A percentile compares a stretch with the other conserved stretches of the same genome.
phyloP scores from a whole-genome alignment of 306 rosid species.

The Urtica urens region DNA sequence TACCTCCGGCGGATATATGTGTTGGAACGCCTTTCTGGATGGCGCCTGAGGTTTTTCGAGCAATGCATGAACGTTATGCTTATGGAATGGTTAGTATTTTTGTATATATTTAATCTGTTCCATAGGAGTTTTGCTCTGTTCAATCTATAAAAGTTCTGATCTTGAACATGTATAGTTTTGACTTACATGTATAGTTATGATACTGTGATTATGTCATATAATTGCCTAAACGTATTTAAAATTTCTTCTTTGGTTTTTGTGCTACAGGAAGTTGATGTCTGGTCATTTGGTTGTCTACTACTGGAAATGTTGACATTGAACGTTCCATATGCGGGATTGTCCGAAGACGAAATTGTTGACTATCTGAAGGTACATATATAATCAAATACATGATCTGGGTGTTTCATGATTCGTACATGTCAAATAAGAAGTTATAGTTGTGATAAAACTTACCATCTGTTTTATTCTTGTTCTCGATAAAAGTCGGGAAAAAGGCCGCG shows the following conservation, averaged over 20 bases:
- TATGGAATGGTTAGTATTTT: conserved; percentile 75
- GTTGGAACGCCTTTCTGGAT: conserved; percentile 98
- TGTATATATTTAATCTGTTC: neutral
- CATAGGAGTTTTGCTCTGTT: neutral
- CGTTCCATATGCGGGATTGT: conserved; percentile 53
- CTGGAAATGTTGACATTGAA: conserved; percentile 67
- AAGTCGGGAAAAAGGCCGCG: conserved; percentile 59
- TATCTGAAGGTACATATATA: conserved; percentile 38
- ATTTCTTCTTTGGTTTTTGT: conserved; percentile 6
- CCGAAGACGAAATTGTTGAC: conserved; percentile 53
- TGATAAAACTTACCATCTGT: neutral
- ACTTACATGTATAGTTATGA: neutral
- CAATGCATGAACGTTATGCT: conserved; percentile 43
- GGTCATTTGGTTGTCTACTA: conserved; percentile 95
- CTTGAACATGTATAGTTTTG: neutral
- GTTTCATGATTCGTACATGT: too few relatives aligned
- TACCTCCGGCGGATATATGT: conserved; percentile 69
- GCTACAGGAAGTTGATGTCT: conserved; percentile 84
- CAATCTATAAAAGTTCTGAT: neutral
- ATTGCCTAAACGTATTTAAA: neutral
- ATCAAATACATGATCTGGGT: too few relatives aligned
- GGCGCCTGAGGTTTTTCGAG: conserved; percentile 92
- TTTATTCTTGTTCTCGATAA: neutral
- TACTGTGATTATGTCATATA: neutral
- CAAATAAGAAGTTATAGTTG: conserved; percentile 1